phyloP scores from a whole-genome alignment of 306 rosid genomes.

The Nissolia schottii region DNA sequence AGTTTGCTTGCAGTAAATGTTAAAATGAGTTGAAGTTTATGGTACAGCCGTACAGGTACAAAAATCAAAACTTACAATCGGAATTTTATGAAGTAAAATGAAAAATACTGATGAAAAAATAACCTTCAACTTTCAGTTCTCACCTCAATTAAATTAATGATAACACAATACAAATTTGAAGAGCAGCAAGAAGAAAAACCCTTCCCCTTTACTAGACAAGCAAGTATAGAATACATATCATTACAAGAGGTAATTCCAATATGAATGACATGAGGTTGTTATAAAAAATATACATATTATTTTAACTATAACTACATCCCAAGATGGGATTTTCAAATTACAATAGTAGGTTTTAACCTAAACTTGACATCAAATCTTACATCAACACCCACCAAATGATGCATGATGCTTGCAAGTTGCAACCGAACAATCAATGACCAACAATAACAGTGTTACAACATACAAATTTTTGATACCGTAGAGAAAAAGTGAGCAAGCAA shows the following conservation, averaged over 20 bases:
- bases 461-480: slow-evolving; percentile 29
- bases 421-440: background rate
- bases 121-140: no score
- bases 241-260: background rate
- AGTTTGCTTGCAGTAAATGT: no score
- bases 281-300: slow-evolving; percentile 39
- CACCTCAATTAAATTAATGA: no score
- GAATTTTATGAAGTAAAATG: no score
- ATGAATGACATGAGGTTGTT: background rate
- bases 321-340: slow-evolving; percentile 48
- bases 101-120: no score
- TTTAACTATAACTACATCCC: slow-evolving; percentile 34
- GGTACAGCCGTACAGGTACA: no score
- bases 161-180: no score
- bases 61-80: no score
- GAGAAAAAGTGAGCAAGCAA: background rate
- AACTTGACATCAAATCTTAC: slow-evolving; percentile 6
- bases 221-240: background rate
- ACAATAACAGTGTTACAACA: slow-evolving; percentile 35
- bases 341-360: slow-evolving; percentile 1
- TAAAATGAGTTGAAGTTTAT: no score
- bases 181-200: background rate
- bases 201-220: background rate
- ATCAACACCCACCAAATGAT: background rate
- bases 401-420: slow-evolving; percentile 1